phyloP scores from a whole-genome alignment of 306 rosid genomes.

The Parietaria judaica region DNA sequence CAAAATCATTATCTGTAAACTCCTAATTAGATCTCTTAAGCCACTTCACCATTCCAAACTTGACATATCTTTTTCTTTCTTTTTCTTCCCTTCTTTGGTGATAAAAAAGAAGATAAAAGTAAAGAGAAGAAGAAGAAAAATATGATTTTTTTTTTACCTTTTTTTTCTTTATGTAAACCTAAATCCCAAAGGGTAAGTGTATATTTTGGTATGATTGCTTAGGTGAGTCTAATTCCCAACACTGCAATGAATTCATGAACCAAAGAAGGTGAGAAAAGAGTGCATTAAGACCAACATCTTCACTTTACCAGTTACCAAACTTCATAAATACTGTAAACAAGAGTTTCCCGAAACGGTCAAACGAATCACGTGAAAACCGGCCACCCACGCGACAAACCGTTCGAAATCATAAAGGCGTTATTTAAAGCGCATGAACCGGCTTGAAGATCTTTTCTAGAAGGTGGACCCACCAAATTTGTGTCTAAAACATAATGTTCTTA shows the following conservation, averaged over 20 bases:
- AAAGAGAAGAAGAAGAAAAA: background rate
- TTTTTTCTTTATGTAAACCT: background rate
- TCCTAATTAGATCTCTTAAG: slow-evolving; percentile 3
- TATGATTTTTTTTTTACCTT: background rate
- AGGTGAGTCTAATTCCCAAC: background rate
- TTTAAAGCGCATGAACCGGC: background rate
- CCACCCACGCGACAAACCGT: no score
- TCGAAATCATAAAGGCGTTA: no score
- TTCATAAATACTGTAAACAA: background rate
- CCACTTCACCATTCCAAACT: background rate
- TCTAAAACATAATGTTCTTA: background rate
- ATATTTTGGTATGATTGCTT: background rate
- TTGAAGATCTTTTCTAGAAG: background rate
- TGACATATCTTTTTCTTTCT: background rate
- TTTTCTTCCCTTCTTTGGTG: background rate
- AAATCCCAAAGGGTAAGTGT: background rate
- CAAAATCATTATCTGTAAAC: background rate
- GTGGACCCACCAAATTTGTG: background rate
- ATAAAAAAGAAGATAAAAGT: slow-evolving; percentile 19
- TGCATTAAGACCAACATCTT: background rate
- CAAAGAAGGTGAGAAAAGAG: background rate
- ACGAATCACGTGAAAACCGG: no score
- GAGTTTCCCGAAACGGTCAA: background rate
- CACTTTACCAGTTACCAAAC: background rate
- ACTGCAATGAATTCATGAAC: background rate